phyloP scores from a whole-genome alignment of 306 rosid genomes.

The Begonia peltatifolia region DNA sequence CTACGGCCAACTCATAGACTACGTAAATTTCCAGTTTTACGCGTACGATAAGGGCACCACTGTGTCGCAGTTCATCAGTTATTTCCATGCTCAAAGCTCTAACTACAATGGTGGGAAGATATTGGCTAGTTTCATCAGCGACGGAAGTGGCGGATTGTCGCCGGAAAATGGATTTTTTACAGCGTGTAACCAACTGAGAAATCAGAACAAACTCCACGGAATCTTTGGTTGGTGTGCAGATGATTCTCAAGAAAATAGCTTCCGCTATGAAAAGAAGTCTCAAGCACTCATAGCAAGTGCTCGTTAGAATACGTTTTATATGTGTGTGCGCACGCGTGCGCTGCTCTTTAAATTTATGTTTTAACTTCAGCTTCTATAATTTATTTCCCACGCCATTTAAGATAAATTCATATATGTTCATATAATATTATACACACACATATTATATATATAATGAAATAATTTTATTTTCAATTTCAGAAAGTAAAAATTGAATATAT shows the following conservation, averaged over 20 bases:
- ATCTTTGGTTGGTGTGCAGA: slow-evolving; percentile 72
- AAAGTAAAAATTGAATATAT: too few species aligned
- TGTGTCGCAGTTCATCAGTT: slow-evolving; percentile 34
- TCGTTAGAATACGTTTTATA: neutral
- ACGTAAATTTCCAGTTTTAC: slow-evolving; percentile 74
- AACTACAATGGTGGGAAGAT: slow-evolving; percentile 54
- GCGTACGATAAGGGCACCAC: slow-evolving; percentile 57
- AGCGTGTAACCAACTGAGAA: slow-evolving; percentile 36
- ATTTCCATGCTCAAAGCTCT: slow-evolving; percentile 40
- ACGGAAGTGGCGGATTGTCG: slow-evolving; percentile 46
- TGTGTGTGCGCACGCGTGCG: neutral
- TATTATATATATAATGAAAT: too few species aligned
- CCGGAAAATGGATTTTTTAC: slow-evolving; percentile 46
- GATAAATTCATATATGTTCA: too few species aligned
- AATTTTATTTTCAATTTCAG: too few species aligned
- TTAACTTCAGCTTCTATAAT: too few species aligned
- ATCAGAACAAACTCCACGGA: slow-evolving; percentile 36
- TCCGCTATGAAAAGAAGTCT: slow-evolving; percentile 57
- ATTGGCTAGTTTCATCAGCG: slow-evolving; percentile 47
- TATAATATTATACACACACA: too few species aligned
- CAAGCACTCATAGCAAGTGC: slow-evolving; percentile 41
- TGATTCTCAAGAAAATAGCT: slow-evolving; percentile 49
- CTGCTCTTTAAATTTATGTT: too few species aligned
- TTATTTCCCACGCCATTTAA: too few species aligned
- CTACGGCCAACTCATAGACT: slow-evolving; percentile 49